Percentiles rank a stretch among this genome's conserved stretches.
phyloP scores from a whole-genome alignment of 495 filamentous ascomycete genomes.

The Talaromyces borbonicus region DNA sequence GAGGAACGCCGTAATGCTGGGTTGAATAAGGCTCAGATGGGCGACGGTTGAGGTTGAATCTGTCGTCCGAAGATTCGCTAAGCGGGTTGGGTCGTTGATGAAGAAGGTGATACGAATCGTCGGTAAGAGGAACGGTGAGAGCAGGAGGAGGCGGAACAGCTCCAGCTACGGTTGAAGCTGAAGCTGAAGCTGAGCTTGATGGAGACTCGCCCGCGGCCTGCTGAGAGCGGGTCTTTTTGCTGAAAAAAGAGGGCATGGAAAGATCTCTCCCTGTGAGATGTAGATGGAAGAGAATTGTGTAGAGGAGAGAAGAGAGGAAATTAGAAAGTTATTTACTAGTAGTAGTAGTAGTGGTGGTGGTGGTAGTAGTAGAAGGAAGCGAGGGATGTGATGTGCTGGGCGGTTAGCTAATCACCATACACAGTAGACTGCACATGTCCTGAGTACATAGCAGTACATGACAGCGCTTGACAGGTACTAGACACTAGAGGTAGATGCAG shows the following conservation, averaged over 20 bases:
- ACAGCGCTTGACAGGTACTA: too few relatives aligned
- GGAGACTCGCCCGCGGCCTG: slow-evolving; percentile 4
- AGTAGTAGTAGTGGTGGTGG: too few relatives aligned
- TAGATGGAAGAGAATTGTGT: not conserved
- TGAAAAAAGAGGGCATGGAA: slow-evolving; percentile 9
- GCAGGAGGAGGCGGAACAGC: slow-evolving; percentile 11
- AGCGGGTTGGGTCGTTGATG: slow-evolving; percentile 1
- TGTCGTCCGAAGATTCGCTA: not conserved
- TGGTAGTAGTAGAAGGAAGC: too few relatives aligned
- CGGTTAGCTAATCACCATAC: too few relatives aligned
- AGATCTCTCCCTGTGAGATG: not conserved
- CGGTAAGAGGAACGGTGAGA: too few relatives aligned
- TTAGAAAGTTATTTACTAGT: too few relatives aligned
- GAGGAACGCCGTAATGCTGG: not conserved
- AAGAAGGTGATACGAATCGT: not conserved
- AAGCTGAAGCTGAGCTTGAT: not conserved
- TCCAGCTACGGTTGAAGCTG: not conserved
- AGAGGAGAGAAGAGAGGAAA: not conserved
- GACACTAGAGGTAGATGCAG: too few relatives aligned
- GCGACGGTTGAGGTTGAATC: not conserved
- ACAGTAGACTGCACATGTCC: too few relatives aligned
- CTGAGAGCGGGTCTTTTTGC: slow-evolving; percentile 9
- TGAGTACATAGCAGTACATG: too few relatives aligned
- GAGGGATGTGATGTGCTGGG: too few relatives aligned
- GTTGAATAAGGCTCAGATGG: not conserved